A percentile compares a stretch with the other conserved stretches of the same genome.
Evolutionary conservation across 164 flowering plant species (phyloP).

Genomic region (Cinnamomum micranthum): DNA sequence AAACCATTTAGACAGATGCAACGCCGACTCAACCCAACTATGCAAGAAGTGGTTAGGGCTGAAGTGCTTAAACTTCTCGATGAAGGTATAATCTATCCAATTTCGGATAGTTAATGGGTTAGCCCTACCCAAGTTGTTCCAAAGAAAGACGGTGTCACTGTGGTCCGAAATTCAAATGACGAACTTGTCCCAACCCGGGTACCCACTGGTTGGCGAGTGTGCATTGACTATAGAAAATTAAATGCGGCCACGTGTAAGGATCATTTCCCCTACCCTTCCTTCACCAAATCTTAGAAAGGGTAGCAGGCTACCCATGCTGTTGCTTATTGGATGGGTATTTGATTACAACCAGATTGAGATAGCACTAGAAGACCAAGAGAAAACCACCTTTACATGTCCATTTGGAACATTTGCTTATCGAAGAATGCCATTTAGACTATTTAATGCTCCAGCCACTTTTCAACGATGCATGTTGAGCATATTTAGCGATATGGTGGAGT

Average conservation of each 20-base stretch:
- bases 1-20: too few relatives aligned
- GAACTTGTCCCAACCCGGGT: too few relatives aligned
- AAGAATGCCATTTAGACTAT: conserved; percentile 2
- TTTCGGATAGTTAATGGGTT: too few relatives aligned
- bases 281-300: conserved; percentile 8
- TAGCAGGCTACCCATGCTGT: neutral
- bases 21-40: too few relatives aligned
- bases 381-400: conserved; percentile 2
- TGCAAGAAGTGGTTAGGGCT: too few relatives aligned
- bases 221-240: conserved; percentile 2
- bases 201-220: neutral
- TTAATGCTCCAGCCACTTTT: neutral
- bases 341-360: conserved; percentile 5
- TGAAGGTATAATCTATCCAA: too few relatives aligned
- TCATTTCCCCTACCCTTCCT: conserved; percentile 5
- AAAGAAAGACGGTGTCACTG: neutral
- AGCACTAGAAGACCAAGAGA: conserved; percentile 1
- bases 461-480: conserved; percentile 1
- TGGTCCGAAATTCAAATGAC: too few relatives aligned
- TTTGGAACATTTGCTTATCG: neutral
- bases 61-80: too few relatives aligned
- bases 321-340: conserved; percentile 8
- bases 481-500: neutral
- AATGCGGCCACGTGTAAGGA: neutral
- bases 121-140: too few relatives aligned